These are phyloP conservation scores for Tribonema minus DNA, from an alignment of 108 stramenopile species.

Conservation along the genomic window DNA sequence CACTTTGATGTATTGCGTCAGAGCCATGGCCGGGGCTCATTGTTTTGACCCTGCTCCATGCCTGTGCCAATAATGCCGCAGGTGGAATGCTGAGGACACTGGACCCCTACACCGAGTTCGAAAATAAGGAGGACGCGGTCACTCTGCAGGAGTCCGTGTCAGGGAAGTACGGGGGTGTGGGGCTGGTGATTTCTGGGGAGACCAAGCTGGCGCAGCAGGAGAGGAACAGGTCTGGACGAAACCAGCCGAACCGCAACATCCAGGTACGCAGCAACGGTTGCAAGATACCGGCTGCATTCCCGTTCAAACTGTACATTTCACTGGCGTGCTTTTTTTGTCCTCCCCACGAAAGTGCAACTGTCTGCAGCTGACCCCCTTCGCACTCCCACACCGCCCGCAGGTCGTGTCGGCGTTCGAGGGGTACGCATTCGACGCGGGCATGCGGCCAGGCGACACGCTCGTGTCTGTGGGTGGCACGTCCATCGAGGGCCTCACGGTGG, in stretches of 20 bases:
- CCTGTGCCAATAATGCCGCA: too few species aligned
- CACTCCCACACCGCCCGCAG: slow-evolving; percentile 58
- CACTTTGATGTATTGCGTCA: too few species aligned
- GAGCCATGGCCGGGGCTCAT: too few species aligned
- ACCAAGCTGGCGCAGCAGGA: neutral
- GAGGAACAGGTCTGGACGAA: neutral
- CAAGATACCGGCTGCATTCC: too few species aligned
- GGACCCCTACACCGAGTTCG: slow-evolving; percentile 95
- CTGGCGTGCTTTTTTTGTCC: too few species aligned
- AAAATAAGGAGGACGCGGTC: slow-evolving; percentile 64
- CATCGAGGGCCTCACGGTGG: slow-evolving; percentile 63
- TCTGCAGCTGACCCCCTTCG: neutral
- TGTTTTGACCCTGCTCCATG: too few species aligned
- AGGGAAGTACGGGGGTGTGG: slow-evolving; percentile 87
- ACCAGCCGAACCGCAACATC: too few species aligned
- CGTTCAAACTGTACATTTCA: too few species aligned
- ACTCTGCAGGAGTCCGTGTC: slow-evolving; percentile 74
- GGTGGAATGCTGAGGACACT: slow-evolving; percentile 78
- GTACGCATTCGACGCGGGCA: slow-evolving; percentile 75
- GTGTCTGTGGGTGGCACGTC: slow-evolving; percentile 67
- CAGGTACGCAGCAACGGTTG: too few species aligned
- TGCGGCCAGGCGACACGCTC: slow-evolving; percentile 74
- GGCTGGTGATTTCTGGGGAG: slow-evolving; percentile 78
- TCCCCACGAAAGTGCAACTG: neutral
- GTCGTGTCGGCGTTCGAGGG: slow-evolving; percentile 89